Evolutionary conservation across 805 yeast genomes (phyloP), one percentile per base, ranked within the genome.

Genomic region (Monosporozyma yasuniensis): DNA sequence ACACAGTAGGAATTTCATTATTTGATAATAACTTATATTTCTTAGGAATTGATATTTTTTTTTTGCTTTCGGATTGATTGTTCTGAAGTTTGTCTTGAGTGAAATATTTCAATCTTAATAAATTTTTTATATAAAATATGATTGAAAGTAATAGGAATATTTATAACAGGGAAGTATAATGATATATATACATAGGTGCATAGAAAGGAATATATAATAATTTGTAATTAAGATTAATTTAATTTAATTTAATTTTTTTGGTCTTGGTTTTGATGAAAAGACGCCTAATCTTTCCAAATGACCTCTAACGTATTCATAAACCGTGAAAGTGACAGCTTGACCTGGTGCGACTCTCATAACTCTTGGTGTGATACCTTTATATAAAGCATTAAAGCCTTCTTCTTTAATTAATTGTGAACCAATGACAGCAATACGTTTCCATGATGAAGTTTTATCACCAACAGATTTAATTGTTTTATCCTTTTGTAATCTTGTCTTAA

Each of bases 271-370:
- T 12, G 37, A 18, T 18, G 43, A 11, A 32, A 61, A 58, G 9
- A 67, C 14, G 6, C 64, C 68, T 19, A 54, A 32, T 14, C 58
- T 62, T 53, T 77, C 84, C 66, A 90, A 76, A 46, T 75, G 72
- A 21, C 75, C 79, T 69, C 89, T 84, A 66, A 88, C 85, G 64
- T 76, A 84, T 72, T 91, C 99, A 70, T 91, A 91, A 42, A 93
- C 96, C 7, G 98, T 93, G 73, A 91, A 91, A 16, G 97, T 93
- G 50, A 91, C 98, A 50, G 98, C 97, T 72, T 91, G 99, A 54
- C 99, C 99, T 22, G 99, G 97, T 11, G 99, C 99, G 47, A 91
- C 99, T 73, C 99, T 84, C 95, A 91, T 90, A 59, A 91, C 91
- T 74, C 99, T 84, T 60, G 99, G 99, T 22, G 97, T 89, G 65